Conservation (phyloP, 352 stramenopile genomes). For the Globisporangium carolinianum region DNA sequence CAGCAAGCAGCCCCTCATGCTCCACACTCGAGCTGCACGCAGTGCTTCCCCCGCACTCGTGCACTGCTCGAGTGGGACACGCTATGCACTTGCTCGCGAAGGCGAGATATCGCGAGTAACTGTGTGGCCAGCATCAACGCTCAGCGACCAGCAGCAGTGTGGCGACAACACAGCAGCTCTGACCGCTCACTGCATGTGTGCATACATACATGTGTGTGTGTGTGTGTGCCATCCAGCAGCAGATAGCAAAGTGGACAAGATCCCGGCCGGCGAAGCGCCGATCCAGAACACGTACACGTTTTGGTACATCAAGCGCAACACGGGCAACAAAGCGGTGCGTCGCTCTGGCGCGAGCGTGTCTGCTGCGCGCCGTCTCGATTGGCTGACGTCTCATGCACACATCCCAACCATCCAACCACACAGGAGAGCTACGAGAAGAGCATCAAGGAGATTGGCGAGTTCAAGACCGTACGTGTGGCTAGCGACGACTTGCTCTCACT, state of each 20-base stretch:
- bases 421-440: constrained; percentile 92
- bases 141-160: no score
- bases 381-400: neutral
- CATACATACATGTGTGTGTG: neutral
- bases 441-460: constrained; percentile 90
- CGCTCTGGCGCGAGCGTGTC: neutral
- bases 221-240: constrained; percentile 9
- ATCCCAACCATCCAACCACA: no score
- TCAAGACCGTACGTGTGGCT: constrained; percentile 69
- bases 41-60: no score
- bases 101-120: neutral
- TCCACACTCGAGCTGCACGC: neutral
- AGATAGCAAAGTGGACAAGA: constrained; percentile 21
- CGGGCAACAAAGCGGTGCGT: constrained; percentile 68
- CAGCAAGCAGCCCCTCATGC: neutral
- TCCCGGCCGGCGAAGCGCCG: constrained; percentile 34
- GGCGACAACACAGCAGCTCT: no score
- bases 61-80: neutral
- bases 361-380: no score
- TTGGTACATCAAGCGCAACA: constrained; percentile 87
- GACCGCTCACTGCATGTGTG: neutral
- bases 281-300: constrained; percentile 90
- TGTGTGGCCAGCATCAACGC: neutral
- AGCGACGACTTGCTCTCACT: neutral
- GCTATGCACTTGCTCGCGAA: no score